Base-by-base conservation (phyloP, 352 stramenopile genomes). In the Phytophthora pluvialis region DNA sequence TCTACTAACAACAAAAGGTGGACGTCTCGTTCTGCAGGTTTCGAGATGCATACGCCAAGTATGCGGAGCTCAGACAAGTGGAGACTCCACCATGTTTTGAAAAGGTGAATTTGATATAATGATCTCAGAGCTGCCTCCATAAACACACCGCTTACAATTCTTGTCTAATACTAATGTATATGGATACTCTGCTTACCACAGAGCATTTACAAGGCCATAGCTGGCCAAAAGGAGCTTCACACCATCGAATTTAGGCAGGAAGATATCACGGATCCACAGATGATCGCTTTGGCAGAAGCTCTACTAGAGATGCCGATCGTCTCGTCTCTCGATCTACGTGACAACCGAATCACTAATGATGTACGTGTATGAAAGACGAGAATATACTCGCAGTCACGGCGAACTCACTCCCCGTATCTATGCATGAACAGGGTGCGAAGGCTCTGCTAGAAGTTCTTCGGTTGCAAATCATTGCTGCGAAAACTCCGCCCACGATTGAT, bases 191-290 rank as follows among this genome's bases (percentile, higher is more conserved):
- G 2, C 16, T 16, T 65, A 3, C 29, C 15, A n/a, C 12, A 94
- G 85, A 92, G 80, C 47, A 83, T 95, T 48, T 94, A 93, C 68
- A 95, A 93, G 58, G 83, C 85, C 5, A 94, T 95, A 43, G 91
- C 87, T 35, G 83, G 83, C 15, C 87, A 94, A 54, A 90, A 91
- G 60, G 82, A 94, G 35, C 57, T 95, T 7, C 72, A 90, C 45
- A 78, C 69, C 5, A 60, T 90, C 21, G 85, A 95, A 68, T 94
- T 92, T 54, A 78, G 77, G 3, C 80, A 91, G 48, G 83, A 93
- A 75, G 82, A 92, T 60, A 83, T 95, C 55, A 92, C 76, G 7
- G 87, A 95, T 35, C 77, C 83, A 18, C 85, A 94, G 50, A 67
- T 93, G 18, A 83, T 93, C n/a, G 87, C 82, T 15, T 73, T 95